phyloP scores from a whole-genome alignment of 2,329 filamentous ascomycete genomes.

The Ploettnerulaceae sp. region DNA sequence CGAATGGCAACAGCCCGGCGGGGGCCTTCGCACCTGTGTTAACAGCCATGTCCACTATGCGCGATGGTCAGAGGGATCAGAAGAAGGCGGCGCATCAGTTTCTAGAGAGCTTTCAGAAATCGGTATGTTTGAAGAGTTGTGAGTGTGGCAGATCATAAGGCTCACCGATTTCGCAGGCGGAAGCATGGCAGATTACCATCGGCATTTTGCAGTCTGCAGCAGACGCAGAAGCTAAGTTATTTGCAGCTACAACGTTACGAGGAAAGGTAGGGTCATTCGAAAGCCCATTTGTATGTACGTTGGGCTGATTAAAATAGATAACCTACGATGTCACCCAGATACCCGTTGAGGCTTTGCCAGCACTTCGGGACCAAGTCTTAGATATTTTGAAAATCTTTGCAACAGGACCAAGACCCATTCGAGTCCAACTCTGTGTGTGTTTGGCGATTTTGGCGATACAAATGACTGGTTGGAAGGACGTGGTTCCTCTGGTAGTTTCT shows the following conservation, averaged over 20 bases:
- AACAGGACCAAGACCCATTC: slow-evolving; percentile 74
- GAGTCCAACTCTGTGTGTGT: slow-evolving; percentile 92
- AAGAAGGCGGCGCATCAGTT: slow-evolving; percentile 91
- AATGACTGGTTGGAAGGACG: slow-evolving; percentile 93
- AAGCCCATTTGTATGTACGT: not conserved
- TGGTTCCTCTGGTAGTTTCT: slow-evolving; percentile 74
- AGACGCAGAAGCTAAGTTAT: slow-evolving; percentile 82
- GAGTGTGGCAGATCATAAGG: slow-evolving; percentile 8
- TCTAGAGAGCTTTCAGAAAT: slow-evolving; percentile 95
- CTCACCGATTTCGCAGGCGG: slow-evolving; percentile 51
- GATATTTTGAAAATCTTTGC: slow-evolving; percentile 76
- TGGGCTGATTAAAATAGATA: slow-evolving; percentile 56
- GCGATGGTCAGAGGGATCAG: slow-evolving; percentile 71
- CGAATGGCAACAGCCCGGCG: slow-evolving; percentile 56
- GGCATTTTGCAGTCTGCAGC: slow-evolving; percentile 78
- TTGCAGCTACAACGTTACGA: slow-evolving; percentile 93
- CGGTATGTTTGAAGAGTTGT: slow-evolving; percentile 53
- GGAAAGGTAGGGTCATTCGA: slow-evolving; percentile 69
- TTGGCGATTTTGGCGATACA: slow-evolving; percentile 92
- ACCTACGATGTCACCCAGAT: slow-evolving; percentile 94
- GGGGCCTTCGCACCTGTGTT: slow-evolving; percentile 81
- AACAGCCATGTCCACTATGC: slow-evolving; percentile 86
- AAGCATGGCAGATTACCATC: slow-evolving; percentile 87
- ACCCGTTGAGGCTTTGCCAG: slow-evolving; percentile 65
- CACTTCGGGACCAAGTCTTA: slow-evolving; percentile 79